Evolutionary conservation across 371 early-diverging fungal species (phyloP).

Genomic region (Parasitella parasitica): DNA sequence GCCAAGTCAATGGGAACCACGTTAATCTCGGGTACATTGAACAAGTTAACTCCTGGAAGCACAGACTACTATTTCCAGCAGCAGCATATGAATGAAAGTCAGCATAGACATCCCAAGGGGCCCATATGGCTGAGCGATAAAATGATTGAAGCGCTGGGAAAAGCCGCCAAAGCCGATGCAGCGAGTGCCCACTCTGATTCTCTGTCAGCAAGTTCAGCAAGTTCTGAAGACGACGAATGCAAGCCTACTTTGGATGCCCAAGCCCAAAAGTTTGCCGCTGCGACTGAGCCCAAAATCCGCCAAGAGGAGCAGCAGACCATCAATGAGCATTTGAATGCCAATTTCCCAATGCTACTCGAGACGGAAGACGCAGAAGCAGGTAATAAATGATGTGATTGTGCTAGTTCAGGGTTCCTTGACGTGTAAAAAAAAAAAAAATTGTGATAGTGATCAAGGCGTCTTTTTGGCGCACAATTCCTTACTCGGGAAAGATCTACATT

Average conservation of each 20-base stretch:
- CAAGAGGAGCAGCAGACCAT: conserved; percentile 18
- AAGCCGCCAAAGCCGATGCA: neutral
- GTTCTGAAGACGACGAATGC: neutral
- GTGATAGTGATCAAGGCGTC: conserved; percentile 38
- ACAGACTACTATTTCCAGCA: neutral
- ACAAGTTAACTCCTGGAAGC: neutral
- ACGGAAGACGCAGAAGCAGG: conserved; percentile 52
- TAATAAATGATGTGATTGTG: too few relatives aligned
- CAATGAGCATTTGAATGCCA: conserved; percentile 42
- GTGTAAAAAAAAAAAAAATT: too few relatives aligned
- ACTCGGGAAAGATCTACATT: conserved; percentile 63
- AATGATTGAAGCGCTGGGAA: neutral
- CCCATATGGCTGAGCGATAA: conserved; percentile 2
- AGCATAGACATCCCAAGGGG: conserved; percentile 7
- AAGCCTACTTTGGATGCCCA: neutral
- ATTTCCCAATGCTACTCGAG: conserved; percentile 58
- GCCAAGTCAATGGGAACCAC: conserved; percentile 6
- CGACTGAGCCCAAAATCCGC: neutral
- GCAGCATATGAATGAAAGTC: conserved; percentile 15
- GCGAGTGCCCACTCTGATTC: neutral
- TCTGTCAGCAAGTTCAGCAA: neutral
- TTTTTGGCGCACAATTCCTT: conserved; percentile 49
- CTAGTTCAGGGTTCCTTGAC: too few relatives aligned
- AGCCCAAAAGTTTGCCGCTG: neutral
- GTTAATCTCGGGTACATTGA: conserved; percentile 2